phyloP scores from a whole-genome alignment of 2,329 filamentous ascomycete species.

The Bipolaris gigantea region DNA sequence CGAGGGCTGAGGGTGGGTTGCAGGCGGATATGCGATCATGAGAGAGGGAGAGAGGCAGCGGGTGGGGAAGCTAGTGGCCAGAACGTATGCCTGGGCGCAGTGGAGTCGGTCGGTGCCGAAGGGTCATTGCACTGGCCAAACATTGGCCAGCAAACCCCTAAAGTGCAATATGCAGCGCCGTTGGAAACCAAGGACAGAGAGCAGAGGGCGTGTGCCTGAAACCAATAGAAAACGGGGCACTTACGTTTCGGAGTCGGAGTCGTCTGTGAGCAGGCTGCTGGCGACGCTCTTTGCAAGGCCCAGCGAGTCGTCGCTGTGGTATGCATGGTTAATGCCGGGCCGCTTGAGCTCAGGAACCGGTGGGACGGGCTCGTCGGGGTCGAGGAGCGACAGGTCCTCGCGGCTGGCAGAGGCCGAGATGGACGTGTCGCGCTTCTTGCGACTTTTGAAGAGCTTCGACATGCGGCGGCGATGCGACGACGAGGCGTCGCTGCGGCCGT shows the following conservation, averaged over 20 bases:
- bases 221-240: slow-evolving; percentile 32
- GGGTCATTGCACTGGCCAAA: slow-evolving; percentile 16
- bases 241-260: slow-evolving; percentile 55
- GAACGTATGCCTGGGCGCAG: slow-evolving; percentile 18
- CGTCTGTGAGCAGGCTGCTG: slow-evolving; percentile 55
- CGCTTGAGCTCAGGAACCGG: slow-evolving; percentile 26
- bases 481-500: slow-evolving; percentile 45
- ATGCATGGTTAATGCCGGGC: slow-evolving; percentile 18
- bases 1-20: slow-evolving; percentile 12
- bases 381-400: slow-evolving; percentile 30
- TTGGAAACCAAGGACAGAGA: neutral
- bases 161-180: neutral
- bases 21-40: slow-evolving; percentile 16
- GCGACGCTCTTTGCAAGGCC: slow-evolving; percentile 48
- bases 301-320: slow-evolving; percentile 48
- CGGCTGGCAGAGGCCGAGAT: slow-evolving; percentile 23
- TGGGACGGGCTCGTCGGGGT: slow-evolving; percentile 25
- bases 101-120: slow-evolving; percentile 27
- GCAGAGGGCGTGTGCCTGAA: slow-evolving; percentile 5
- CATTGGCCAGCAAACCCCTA: slow-evolving; percentile 1
- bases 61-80: slow-evolving; percentile 28
- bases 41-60: slow-evolving; percentile 9
- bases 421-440: slow-evolving; percentile 35
- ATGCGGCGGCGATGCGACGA: slow-evolving; percentile 50
- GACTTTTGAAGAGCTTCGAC: slow-evolving; percentile 57